Base-by-base conservation (phyloP, 805 yeast genomes). In the Metschnikowia aberdeeniae region DNA sequence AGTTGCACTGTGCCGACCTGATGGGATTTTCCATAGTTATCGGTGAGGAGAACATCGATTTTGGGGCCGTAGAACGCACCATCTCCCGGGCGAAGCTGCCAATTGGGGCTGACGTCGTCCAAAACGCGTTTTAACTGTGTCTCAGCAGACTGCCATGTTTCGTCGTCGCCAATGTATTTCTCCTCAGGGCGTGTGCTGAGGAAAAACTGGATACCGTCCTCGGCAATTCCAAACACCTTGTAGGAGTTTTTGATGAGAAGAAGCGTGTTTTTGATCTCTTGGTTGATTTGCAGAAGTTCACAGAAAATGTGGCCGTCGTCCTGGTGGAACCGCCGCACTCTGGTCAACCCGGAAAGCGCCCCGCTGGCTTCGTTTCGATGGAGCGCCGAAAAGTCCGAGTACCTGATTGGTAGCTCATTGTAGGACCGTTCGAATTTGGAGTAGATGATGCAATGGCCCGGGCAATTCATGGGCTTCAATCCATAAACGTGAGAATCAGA, bases 271-370 rank as follows among this genome's bases (percentile, higher is more conserved):
- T 73, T 58, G 40, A 93, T 89, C 60, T 93, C 99, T 27, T 62
- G 56, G 40, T 76, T 77, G 39, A 93, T 82, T 66, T 93, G 99
- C 6, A 76, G 80, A 30, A 77, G 73, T 1, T 84, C 79, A 61
- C 99, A 93, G 63, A 93, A 93, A 24, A 93, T 90, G 58, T 93
- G 99, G 6, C 97, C 98, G 63, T 93, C 99, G 64, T 93, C 99
- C 67, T 93, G 99, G 64, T 93, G 99, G 67, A 93, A 93, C 51
- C 96, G 73, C 47, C 99, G 78, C 3, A 93, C 97, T 45, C 99
- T 74, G 0, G 98, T 93, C 31, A 93, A 70, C 0, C 99, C 99
- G 6, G 92, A 78, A 17, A 93, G 74, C 1, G 98, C 95, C 3
- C 99, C 99, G 46, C 95, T 84, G 24, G 95, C 84, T 65, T 93